Evolutionary conservation across 352 stramenopile genomes (phyloP).

Genomic region (Pythium sukuiense): DNA sequence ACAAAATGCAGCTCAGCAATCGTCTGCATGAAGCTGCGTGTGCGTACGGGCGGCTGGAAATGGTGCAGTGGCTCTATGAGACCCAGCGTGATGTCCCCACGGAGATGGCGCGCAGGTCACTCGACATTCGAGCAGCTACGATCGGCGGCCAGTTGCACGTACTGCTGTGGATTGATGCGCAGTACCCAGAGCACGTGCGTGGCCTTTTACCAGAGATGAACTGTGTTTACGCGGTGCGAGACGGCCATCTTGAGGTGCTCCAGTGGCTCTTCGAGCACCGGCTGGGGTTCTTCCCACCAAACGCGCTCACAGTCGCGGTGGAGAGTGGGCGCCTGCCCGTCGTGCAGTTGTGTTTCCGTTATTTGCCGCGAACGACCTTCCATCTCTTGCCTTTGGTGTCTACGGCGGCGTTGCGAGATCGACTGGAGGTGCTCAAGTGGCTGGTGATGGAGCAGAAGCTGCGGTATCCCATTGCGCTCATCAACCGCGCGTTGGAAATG

Average conservation of each 20-base stretch:
- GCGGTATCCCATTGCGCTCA: constrained; percentile 6
- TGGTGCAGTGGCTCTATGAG: constrained; percentile 13
- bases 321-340: background rate
- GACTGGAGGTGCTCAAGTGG: constrained; percentile 10
- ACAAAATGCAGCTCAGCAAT: background rate
- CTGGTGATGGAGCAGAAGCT: constrained; percentile 2
- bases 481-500: background rate
- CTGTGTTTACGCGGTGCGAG: constrained; percentile 2
- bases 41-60: background rate
- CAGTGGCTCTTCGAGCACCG: constrained; percentile 5
- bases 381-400: background rate
- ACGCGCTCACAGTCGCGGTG: background rate
- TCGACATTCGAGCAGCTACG: constrained; percentile 6
- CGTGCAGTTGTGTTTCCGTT: background rate
- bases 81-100: constrained; percentile 1
- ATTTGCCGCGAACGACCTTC: background rate
- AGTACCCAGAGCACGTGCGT: constrained; percentile 6
- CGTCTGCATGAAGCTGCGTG: constrained; percentile 10
- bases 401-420: background rate
- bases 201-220: constrained; percentile 10
- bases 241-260: constrained; percentile 5
- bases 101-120: constrained; percentile 6
- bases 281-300: constrained; percentile 2
- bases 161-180: constrained; percentile 8
- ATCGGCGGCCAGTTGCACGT: constrained; percentile 13